These are phyloP conservation scores for Brettanomyces sp. DNA, from an alignment of 805 yeast species.

Conservation along the genomic window DNA sequence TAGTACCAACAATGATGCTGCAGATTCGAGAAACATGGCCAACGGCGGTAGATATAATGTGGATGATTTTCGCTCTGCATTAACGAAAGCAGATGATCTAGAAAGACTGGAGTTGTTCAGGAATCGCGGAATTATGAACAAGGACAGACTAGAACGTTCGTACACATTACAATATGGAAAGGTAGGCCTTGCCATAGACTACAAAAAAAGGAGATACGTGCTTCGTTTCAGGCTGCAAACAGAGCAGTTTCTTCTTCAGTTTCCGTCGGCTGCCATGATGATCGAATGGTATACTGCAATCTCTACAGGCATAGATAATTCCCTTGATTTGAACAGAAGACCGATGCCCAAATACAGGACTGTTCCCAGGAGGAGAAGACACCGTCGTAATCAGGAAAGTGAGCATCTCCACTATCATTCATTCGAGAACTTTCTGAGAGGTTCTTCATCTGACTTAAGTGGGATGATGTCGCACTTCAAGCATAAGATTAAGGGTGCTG, in stretches of 20 bases:
- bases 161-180: constrained; percentile 79
- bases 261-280: constrained; percentile 52
- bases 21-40: too few species aligned
- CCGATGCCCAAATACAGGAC: constrained; percentile 70
- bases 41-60: too few species aligned
- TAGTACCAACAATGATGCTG: constrained; percentile 3
- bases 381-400: constrained; percentile 15
- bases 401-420: constrained; percentile 8
- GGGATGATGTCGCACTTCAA: constrained; percentile 14
- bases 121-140: constrained; percentile 19
- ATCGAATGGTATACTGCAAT: constrained; percentile 72
- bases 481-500: constrained; percentile 5
- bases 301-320: constrained; percentile 66
- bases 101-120: constrained; percentile 13
- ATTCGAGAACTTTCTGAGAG: constrained; percentile 11
- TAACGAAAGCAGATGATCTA: constrained; percentile 22
- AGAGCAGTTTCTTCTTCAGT: constrained; percentile 69
- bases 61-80: constrained; percentile 15
- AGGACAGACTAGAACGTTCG: constrained; percentile 39
- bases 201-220: constrained; percentile 58
- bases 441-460: constrained; percentile 7
- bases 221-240: constrained; percentile 73
- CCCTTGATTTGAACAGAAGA: constrained; percentile 67
- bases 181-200: constrained; percentile 81
- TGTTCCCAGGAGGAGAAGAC: constrained; percentile 59